These are phyloP conservation scores for Trichoderma pleuroti DNA, from an alignment of 2,329 filamentous ascomycete genomes.

Conservation along the genomic window DNA sequence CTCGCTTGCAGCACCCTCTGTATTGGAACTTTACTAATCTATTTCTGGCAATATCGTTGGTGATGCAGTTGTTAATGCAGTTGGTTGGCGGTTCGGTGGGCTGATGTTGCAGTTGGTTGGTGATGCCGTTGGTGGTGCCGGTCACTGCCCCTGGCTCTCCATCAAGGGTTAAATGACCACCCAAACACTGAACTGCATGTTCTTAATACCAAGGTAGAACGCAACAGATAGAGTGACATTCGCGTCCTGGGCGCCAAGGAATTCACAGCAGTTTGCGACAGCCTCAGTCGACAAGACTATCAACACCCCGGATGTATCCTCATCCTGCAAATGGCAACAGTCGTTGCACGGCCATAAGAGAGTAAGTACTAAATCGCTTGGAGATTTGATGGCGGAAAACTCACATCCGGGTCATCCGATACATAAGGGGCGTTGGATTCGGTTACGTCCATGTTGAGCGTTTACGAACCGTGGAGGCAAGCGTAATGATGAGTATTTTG, in stretches of 20 bases:
- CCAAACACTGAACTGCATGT: background rate
- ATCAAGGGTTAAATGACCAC: background rate
- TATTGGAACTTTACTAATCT: background rate
- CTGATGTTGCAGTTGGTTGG: background rate
- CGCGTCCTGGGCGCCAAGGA: background rate
- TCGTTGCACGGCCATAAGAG: background rate
- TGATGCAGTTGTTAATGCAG: background rate
- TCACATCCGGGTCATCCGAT: background rate
- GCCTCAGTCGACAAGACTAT: background rate
- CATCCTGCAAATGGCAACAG: background rate
- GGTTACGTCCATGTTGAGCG: fast-evolving
- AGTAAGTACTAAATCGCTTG: background rate
- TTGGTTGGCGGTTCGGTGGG: background rate
- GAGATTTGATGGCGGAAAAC: background rate
- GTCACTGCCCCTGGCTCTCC: background rate
- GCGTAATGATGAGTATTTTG: background rate
- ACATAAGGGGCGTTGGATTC: background rate
- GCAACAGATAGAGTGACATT: background rate
- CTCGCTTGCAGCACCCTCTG: background rate
- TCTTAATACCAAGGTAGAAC: background rate
- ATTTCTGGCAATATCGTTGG: background rate
- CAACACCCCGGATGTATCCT: background rate
- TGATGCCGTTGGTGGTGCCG: background rate
- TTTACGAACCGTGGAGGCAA: background rate
- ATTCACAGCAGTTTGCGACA: background rate